A percentile compares a stretch with the other conserved stretches of the same genome.
Evolutionary conservation across 1,284 basidiomycete genomes (phyloP).

Genomic region (Rhodotorula mucilaginosa): DNA sequence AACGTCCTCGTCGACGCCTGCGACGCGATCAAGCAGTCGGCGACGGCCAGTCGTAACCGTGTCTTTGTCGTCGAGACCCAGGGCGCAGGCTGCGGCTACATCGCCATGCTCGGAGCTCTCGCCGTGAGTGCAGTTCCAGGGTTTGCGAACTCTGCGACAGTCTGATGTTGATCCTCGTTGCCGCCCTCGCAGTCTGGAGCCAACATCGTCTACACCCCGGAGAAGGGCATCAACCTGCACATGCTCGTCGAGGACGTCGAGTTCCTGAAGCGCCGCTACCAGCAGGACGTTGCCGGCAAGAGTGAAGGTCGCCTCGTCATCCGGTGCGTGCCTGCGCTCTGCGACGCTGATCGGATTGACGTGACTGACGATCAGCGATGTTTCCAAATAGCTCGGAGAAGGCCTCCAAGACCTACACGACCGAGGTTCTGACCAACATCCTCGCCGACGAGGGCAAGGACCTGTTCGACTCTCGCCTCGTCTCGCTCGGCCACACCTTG

Average conservation of each 20-base stretch:
- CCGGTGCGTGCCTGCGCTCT: conserved; percentile 56
- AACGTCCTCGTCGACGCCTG: conserved; percentile 97
- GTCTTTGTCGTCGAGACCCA: conserved; percentile 99
- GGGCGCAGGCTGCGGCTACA: conserved; percentile 90
- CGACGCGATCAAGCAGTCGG: conserved; percentile 97
- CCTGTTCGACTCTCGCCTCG: conserved; percentile 91
- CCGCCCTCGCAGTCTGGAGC: conserved; percentile 71
- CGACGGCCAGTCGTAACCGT: conserved; percentile 87
- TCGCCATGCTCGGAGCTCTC: conserved; percentile 90
- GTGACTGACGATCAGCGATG: too few species aligned
- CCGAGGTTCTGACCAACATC: conserved; percentile 89
- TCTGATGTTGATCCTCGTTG: not conserved
- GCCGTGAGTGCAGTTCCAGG: conserved; percentile 63
- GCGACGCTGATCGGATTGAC: too few species aligned
- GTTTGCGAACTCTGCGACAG: not conserved
- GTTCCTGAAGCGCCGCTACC: conserved; percentile 83
- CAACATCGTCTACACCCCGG: conserved; percentile 89
- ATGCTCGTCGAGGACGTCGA: conserved; percentile 79
- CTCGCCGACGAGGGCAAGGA: conserved; percentile 85
- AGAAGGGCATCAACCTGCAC: conserved; percentile 79
- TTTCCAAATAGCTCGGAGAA: conserved; percentile 67
- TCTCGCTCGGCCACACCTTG: conserved; percentile 90
- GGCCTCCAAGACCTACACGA: conserved; percentile 83
- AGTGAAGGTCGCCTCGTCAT: conserved; percentile 90
- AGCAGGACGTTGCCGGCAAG: conserved; percentile 81